A percentile compares a stretch with the other conserved stretches of the same genome.
Evolutionary conservation across 495 filamentous ascomycete species (phyloP).

Genomic region (Trichoderma virens): DNA sequence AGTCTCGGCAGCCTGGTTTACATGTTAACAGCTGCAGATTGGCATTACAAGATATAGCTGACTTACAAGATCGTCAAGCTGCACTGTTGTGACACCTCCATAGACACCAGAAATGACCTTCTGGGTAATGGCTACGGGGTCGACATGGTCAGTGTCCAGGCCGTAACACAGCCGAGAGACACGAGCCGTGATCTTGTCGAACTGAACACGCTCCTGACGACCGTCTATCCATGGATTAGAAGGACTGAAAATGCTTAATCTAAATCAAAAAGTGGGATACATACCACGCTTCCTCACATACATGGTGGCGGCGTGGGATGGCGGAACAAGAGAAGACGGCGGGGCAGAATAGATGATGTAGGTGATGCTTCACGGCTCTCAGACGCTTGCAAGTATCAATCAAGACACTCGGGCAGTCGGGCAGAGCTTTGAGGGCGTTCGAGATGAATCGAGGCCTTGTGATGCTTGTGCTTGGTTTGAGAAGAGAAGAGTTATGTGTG

Average conservation of each 20-base stretch:
- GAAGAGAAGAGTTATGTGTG: not conserved
- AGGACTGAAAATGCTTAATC: not conserved
- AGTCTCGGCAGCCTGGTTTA: conserved; percentile 82
- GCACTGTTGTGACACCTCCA: conserved; percentile 91
- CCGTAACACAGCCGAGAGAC: conserved; percentile 97
- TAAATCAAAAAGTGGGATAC: conserved; percentile 18
- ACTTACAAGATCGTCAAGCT: conserved; percentile 92
- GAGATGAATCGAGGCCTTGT: conserved; percentile 5
- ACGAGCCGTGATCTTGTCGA: conserved; percentile 99
- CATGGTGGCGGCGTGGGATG: conserved; percentile 31
- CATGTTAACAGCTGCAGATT: conserved; percentile 10
- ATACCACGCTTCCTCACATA: conserved; percentile 54
- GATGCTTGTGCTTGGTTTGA: not conserved
- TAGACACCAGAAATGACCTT: conserved; percentile 99
- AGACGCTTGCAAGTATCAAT: conserved; percentile 4
- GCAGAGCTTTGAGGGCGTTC: not conserved
- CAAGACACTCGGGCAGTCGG: not conserved
- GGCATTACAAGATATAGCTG: conserved; percentile 8
- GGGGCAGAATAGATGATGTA: conserved; percentile 9
- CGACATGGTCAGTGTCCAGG: conserved; percentile 91
- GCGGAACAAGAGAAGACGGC: conserved; percentile 10
- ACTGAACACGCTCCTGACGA: conserved; percentile 99
- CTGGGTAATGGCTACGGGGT: conserved; percentile 95
- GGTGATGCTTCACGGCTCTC: not conserved
- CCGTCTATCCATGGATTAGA: conserved; percentile 58